These are phyloP conservation scores for Naganishia randhawae DNA, from an alignment of 768 basidiomycete species.

Conservation along the genomic window DNA sequence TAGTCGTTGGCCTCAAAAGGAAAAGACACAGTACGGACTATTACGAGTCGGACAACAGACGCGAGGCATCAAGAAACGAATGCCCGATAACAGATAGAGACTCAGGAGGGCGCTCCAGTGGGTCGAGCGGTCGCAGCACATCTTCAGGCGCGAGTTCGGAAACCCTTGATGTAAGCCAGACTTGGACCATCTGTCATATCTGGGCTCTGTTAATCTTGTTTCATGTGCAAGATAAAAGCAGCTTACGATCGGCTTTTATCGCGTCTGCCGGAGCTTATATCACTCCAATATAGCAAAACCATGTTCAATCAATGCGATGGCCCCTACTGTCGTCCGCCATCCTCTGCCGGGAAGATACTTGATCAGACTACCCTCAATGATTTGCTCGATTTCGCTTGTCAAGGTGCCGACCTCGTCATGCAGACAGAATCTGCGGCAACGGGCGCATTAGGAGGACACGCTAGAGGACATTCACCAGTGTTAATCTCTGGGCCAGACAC, in stretches of 20 bases:
- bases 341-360: not conserved
- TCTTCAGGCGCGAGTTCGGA: not conserved
- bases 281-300: not conserved
- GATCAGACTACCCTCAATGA: not conserved
- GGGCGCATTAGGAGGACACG: not conserved
- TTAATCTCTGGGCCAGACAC: not conserved
- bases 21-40: not conserved
- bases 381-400: not conserved
- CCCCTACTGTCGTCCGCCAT: not conserved
- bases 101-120: not conserved
- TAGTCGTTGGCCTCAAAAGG: not conserved
- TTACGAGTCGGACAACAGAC: not conserved
- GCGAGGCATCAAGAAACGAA: not conserved
- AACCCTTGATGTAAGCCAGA: not conserved
- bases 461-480: not conserved
- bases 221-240: not conserved
- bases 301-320: not conserved
- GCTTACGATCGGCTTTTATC: not conserved
- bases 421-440: not conserved
- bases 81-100: too few relatives aligned
- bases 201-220: not conserved
- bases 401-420: not conserved
- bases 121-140: not conserved
- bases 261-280: not conserved
- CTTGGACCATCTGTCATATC: not conserved